Conservation (phyloP, 352 stramenopile species). For the Pythium vanterpoolii region DNA sequence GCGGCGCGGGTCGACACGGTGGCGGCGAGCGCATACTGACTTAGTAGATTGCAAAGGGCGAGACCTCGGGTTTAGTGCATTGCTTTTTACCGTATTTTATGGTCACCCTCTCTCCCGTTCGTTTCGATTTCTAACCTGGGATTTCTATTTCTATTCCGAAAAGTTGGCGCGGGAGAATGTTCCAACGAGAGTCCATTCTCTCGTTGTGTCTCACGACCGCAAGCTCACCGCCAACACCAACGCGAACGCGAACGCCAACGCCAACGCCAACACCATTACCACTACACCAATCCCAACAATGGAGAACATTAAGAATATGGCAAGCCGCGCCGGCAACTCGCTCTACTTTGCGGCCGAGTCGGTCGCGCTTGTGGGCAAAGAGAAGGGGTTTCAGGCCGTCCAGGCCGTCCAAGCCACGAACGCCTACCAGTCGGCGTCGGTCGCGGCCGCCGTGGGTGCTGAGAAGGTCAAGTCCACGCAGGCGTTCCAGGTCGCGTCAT, state of each 20-base stretch:
- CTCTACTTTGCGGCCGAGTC: conserved; percentile 61
- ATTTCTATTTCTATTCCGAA: conserved; percentile 3
- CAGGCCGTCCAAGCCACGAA: conserved; percentile 42
- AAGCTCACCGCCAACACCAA: conserved; percentile 3
- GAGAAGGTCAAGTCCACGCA: conserved; percentile 58
- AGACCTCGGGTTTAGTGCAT: background rate
- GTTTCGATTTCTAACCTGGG: background rate
- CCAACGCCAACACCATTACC: conserved; percentile 18
- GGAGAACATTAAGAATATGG: conserved; percentile 71
- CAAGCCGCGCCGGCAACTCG: conserved; percentile 69
- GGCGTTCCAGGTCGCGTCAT: conserved; percentile 37
- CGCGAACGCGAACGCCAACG: conserved; percentile 3
- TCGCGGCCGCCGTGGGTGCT: conserved; percentile 37
- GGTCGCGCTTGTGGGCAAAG: conserved; percentile 32
- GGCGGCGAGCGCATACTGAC: background rate
- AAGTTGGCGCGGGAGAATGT: background rate
- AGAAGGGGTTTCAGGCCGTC: conserved; percentile 17
- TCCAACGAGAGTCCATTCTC: background rate
- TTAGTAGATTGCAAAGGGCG: background rate
- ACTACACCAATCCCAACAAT: conserved; percentile 24
- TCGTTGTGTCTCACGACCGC: too few species aligned
- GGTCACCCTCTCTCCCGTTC: background rate
- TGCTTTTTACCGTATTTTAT: background rate
- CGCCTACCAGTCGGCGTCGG: conserved; percentile 51
- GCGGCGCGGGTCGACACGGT: background rate